A percentile compares a stretch with the other conserved stretches of the same genome.
phyloP scores from a whole-genome alignment of 345 rosid genomes.

The Eucalyptus marginata region DNA sequence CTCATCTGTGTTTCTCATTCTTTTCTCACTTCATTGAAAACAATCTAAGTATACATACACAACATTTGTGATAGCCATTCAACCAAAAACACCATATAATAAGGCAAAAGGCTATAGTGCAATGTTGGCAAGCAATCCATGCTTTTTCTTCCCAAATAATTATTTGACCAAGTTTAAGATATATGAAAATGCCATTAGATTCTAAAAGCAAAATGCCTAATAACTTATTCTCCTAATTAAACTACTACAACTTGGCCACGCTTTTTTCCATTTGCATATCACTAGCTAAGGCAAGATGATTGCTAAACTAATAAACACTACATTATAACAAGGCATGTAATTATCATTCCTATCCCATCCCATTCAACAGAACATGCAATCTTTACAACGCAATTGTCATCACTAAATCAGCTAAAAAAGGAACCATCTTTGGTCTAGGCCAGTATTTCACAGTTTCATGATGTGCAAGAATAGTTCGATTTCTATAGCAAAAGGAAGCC shows the following conservation, averaged over 20 bases:
- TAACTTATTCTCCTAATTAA: too few relatives aligned
- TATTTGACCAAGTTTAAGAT: rapidly evolving
- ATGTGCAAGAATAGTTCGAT: too few relatives aligned
- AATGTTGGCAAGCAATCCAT: neutral
- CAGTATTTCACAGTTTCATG: too few relatives aligned
- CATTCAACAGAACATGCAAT: neutral
- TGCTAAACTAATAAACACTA: too few relatives aligned
- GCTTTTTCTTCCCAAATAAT: neutral
- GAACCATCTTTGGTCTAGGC: neutral
- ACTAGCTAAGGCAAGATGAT: too few relatives aligned
- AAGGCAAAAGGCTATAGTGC: neutral
- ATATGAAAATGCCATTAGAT: neutral
- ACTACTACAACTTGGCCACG: neutral
- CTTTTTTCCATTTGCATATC: neutral
- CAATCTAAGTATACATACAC: neutral
- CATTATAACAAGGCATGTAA: too few relatives aligned
- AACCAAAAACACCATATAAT: too few relatives aligned
- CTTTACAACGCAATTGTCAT: neutral
- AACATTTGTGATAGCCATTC: too few relatives aligned
- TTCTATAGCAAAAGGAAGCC: too few relatives aligned
- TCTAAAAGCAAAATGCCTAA: neutral
- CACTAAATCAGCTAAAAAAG: too few relatives aligned
- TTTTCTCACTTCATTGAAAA: neutral
- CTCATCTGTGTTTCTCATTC: neutral
- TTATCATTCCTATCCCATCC: neutral